These are phyloP conservation scores for Malassezia pachydermatis DNA, from an alignment of 1,284 basidiomycete species.

Conservation along the genomic window DNA sequence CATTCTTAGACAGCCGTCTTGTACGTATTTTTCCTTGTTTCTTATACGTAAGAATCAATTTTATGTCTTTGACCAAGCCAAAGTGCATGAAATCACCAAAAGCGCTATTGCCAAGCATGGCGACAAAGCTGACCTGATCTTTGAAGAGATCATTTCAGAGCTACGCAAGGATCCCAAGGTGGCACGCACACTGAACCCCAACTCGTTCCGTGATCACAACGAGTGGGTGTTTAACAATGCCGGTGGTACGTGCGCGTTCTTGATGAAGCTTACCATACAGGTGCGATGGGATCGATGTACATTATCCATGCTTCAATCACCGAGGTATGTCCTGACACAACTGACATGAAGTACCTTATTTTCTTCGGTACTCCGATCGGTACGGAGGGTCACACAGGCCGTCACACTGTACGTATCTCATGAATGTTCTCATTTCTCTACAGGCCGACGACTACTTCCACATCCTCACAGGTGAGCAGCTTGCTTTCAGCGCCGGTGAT, in stretches of 20 bases:
- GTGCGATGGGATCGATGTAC: conserved; percentile 92
- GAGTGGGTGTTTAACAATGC: conserved; percentile 99
- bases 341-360: conserved; percentile 52
- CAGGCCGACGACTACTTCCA: conserved; percentile 91
- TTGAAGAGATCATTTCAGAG: conserved; percentile 35
- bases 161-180: conserved; percentile 33
- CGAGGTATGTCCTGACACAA: conserved; percentile 51
- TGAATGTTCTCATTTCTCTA: not conserved
- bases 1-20: conserved; percentile 2
- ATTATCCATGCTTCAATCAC: conserved; percentile 86
- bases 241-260: conserved; percentile 55
- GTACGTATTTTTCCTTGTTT: not conserved
- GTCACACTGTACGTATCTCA: conserved; percentile 58
- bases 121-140: conserved; percentile 35
- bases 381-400: conserved; percentile 86
- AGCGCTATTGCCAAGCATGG: conserved; percentile 27
- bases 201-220: conserved; percentile 47
- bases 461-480: conserved; percentile 83
- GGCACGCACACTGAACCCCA: conserved; percentile 34
- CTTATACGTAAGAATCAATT: conserved; percentile 18
- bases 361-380: conserved; percentile 92
- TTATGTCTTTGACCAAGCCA: conserved; percentile 40
- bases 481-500: conserved; percentile 72
- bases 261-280: conserved; percentile 2
- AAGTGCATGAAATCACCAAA: conserved; percentile 30